phyloP scores from a whole-genome alignment of 2,329 filamentous ascomycete genomes.

The Cladosporium sp. region DNA sequence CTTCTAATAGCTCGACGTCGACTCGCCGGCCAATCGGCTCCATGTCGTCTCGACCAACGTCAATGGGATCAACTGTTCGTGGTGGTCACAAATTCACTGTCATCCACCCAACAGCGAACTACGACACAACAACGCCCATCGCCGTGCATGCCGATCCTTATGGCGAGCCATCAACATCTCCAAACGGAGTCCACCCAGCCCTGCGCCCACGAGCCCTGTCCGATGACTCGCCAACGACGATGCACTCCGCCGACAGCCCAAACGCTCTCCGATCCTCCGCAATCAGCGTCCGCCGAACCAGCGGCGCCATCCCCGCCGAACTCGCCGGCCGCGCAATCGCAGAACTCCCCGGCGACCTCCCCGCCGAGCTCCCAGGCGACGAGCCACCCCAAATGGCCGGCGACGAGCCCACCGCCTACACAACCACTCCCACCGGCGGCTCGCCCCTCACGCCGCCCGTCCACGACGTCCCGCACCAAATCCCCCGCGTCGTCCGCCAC shows the following conservation, averaged over 20 bases:
- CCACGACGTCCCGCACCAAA: not conserved
- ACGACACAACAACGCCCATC: slow-evolving; percentile 3
- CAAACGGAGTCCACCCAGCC: not conserved
- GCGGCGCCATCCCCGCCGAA: slow-evolving; percentile 5
- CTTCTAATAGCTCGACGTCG: slow-evolving; percentile 2
- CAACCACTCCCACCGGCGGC: not conserved
- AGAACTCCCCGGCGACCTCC: slow-evolving; percentile 5
- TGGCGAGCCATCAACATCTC: not conserved
- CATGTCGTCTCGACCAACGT: slow-evolving; percentile 4
- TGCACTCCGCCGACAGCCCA: not conserved
- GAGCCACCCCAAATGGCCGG: slow-evolving; percentile 10
- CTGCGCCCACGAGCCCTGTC: not conserved
- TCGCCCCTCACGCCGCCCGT: slow-evolving; percentile 10
- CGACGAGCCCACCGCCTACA: slow-evolving; percentile 4
- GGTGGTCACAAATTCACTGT: slow-evolving; percentile 1
- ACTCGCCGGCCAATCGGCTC: slow-evolving; percentile 8
- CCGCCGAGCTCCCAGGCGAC: slow-evolving; percentile 1
- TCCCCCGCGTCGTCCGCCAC: not conserved
- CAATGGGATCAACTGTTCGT: slow-evolving; percentile 1
- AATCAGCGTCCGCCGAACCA: not conserved
- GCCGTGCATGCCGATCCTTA: not conserved
- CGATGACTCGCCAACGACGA: not conserved
- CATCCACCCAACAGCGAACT: not conserved
- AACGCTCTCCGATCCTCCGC: not conserved
- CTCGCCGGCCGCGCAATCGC: slow-evolving; percentile 8